phyloP scores from a whole-genome alignment of 345 rosid species.

The Reutealis trisperma region DNA sequence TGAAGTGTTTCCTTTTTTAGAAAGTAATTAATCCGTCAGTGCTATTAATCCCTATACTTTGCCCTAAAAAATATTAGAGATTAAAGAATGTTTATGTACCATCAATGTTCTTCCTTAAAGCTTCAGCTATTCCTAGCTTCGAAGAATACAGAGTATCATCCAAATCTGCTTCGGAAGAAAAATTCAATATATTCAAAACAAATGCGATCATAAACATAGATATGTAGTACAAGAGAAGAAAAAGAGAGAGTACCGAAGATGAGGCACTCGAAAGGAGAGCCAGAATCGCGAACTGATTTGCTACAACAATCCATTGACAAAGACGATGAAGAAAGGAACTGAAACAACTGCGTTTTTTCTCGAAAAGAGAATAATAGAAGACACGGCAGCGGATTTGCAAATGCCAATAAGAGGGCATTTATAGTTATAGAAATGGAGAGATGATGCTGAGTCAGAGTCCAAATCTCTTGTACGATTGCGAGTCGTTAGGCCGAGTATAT shows the following conservation, averaged over 20 bases:
- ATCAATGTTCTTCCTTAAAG: slow-evolving; percentile 76
- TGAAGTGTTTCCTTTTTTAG: no score
- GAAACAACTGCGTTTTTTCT: background rate
- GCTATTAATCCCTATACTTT: no score
- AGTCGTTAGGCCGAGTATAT: background rate
- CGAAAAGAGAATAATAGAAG: background rate
- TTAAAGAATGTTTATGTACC: slow-evolving; percentile 33
- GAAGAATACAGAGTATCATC: slow-evolving; percentile 92
- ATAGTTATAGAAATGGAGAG: slow-evolving; percentile 14
- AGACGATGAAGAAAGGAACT: background rate
- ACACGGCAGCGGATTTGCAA: background rate
- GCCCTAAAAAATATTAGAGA: background rate
- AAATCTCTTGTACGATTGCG: slow-evolving; percentile 25
- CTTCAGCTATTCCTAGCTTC: slow-evolving; percentile 62
- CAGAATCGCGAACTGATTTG: slow-evolving; percentile 14
- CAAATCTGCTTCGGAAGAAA: slow-evolving; percentile 57
- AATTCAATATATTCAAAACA: background rate
- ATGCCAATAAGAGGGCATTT: slow-evolving; percentile 1
- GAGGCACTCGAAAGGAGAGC: slow-evolving; percentile 61
- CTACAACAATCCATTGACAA: slow-evolving; percentile 36
- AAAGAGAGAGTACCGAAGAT: slow-evolving; percentile 53
- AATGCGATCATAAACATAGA: background rate
- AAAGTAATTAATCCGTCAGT: no score
- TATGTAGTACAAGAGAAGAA: background rate
- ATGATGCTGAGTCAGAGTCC: slow-evolving; percentile 47